Conservation (phyloP, 2,329 filamentous ascomycete genomes). For the Ilyonectria robusta region DNA sequence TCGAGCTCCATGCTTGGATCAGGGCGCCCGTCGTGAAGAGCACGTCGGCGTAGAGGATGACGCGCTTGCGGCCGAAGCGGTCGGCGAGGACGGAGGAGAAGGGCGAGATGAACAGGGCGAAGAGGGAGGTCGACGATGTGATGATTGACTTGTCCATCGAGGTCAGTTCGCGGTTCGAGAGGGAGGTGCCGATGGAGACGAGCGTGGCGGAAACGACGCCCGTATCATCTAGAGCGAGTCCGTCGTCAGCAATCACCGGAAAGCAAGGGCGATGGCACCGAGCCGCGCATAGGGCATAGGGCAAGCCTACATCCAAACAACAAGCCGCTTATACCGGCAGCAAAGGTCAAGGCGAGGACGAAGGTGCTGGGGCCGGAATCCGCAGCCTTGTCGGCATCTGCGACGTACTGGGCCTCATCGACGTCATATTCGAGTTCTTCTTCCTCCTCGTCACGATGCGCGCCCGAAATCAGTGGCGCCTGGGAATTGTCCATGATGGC, state of each 20-base stretch:
- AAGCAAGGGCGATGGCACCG: too few relatives aligned
- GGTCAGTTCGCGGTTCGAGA: slow-evolving; percentile 69
- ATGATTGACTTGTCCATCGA: slow-evolving; percentile 79
- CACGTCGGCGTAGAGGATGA: slow-evolving; percentile 74
- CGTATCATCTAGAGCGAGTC: slow-evolving; percentile 67
- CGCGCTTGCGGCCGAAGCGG: slow-evolving; percentile 70
- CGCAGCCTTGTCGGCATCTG: slow-evolving; percentile 48
- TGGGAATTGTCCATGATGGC: slow-evolving; percentile 54
- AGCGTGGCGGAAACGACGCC: slow-evolving; percentile 79
- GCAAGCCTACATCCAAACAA: slow-evolving; percentile 74
- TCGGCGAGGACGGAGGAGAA: slow-evolving; percentile 76
- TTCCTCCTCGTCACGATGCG: slow-evolving; percentile 47
- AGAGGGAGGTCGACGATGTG: slow-evolving; percentile 77
- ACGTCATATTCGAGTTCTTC: slow-evolving; percentile 51
- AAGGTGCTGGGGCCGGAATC: slow-evolving; percentile 62
- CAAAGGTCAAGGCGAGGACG: slow-evolving; percentile 73
- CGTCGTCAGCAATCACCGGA: slow-evolving; percentile 22
- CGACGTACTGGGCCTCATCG: slow-evolving; percentile 41
- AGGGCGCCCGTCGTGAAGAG: slow-evolving; percentile 79
- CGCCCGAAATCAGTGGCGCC: slow-evolving; percentile 56
- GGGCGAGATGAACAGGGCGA: slow-evolving; percentile 75
- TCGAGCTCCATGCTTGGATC: slow-evolving; percentile 71
- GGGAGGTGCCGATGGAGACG: slow-evolving; percentile 73
- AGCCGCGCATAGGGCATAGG: background rate
- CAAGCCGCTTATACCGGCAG: slow-evolving; percentile 77